Percentiles rank a stretch among this genome's conserved stretches.
These are phyloP conservation scores for Pyrenochaeta sp. DNA, from an alignment of 2,329 filamentous ascomycete species.

Conservation along the genomic window DNA sequence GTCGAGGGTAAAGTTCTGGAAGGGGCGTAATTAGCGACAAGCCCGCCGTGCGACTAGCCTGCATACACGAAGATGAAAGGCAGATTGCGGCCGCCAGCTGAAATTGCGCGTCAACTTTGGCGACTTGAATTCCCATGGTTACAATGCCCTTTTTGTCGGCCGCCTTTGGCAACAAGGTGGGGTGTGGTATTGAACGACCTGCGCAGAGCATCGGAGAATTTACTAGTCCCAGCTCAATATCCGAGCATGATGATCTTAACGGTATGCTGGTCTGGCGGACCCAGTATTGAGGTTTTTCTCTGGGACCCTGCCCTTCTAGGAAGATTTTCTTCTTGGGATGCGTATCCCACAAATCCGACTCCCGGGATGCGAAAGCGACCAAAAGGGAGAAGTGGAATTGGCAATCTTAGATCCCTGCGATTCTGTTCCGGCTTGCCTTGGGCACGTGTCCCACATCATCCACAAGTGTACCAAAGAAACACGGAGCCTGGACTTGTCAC, in stretches of 20 bases:
- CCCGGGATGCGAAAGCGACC: slow-evolving; percentile 1
- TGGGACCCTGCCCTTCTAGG: not conserved
- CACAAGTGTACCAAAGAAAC: not conserved
- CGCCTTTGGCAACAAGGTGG: too few relatives aligned
- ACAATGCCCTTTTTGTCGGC: too few relatives aligned
- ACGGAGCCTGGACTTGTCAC: not conserved
- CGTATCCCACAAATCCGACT: too few relatives aligned
- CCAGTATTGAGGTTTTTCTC: not conserved
- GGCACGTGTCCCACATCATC: not conserved
- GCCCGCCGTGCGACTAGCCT: not conserved
- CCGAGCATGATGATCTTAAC: slow-evolving; percentile 15
- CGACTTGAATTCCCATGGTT: slow-evolving; percentile 1
- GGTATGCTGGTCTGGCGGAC: too few relatives aligned
- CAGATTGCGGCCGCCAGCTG: not conserved
- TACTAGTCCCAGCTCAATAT: slow-evolving; percentile 9
- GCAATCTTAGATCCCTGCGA: slow-evolving; percentile 14
- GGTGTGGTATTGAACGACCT: too few relatives aligned
- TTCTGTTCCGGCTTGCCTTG: slow-evolving; percentile 1
- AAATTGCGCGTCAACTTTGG: not conserved
- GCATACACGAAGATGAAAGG: not conserved
- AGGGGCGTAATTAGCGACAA: not conserved
- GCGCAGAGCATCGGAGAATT: slow-evolving; percentile 8
- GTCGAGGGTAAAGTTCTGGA: not conserved
- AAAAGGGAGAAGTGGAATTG: slow-evolving; percentile 4
- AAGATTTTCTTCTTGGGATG: too few relatives aligned